These are phyloP conservation scores for Crassisporium funariophilum DNA, from an alignment of 768 basidiomycete genomes.

Conservation along the genomic window DNA sequence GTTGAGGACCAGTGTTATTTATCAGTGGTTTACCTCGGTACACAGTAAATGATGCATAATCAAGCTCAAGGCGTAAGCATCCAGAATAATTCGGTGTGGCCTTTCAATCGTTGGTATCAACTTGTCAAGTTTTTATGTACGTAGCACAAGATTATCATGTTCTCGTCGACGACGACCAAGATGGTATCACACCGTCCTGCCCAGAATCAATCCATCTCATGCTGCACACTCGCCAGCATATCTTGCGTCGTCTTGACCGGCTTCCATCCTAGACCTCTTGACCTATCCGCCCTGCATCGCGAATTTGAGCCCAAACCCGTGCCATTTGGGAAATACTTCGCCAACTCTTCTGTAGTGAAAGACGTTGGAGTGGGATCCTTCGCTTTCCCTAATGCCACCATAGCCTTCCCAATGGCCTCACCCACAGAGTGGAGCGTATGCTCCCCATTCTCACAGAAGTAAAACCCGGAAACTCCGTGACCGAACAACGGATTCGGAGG, in stretches of 20 bases:
- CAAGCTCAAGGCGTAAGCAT: no score
- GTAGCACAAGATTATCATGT: no score
- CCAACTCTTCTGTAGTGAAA: constrained; percentile 44
- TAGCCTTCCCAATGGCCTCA: constrained; percentile 37
- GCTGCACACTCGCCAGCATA: constrained; percentile 48
- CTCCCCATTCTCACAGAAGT: constrained; percentile 54
- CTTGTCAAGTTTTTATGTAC: no score
- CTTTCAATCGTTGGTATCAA: no score
- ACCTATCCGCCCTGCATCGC: constrained; percentile 44
- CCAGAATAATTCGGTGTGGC: no score
- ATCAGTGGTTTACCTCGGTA: no score
- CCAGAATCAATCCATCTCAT: no score
- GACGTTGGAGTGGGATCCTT: constrained; percentile 42
- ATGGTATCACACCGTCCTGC: no score
- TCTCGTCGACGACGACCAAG: no score
- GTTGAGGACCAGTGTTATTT: no score
- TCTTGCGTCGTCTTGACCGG: constrained; percentile 50
- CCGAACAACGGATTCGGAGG: constrained; percentile 29
- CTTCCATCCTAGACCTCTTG: constrained; percentile 52
- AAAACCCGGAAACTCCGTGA: constrained; percentile 48
- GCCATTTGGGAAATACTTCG: constrained; percentile 38
- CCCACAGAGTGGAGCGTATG: constrained; percentile 38
- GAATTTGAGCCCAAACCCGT: constrained; percentile 43
- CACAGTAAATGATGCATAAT: no score
- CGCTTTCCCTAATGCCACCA: constrained; percentile 36